Evolutionary conservation across 352 stramenopile genomes (phyloP).

Genomic region (Plasmopara viticola): DNA sequence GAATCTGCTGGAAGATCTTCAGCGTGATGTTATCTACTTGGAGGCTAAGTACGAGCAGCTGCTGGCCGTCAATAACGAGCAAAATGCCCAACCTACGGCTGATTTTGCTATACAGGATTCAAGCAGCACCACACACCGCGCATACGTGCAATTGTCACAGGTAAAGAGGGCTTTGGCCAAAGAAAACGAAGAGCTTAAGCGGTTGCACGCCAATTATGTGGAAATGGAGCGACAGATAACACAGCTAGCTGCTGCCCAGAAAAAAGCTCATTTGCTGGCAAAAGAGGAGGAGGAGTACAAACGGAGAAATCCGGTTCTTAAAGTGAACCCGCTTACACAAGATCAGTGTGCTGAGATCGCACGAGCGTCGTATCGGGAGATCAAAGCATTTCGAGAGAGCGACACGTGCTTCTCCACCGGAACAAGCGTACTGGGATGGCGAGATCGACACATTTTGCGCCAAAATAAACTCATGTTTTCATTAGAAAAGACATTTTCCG

Average conservation of each 20-base stretch:
- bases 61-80: slow-evolving; percentile 24
- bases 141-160: slow-evolving; percentile 50
- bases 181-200: slow-evolving; percentile 53
- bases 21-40: slow-evolving; percentile 32
- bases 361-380: slow-evolving; percentile 33
- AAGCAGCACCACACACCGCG: slow-evolving; percentile 12
- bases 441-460: slow-evolving; percentile 42
- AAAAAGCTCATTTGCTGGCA: slow-evolving; percentile 26
- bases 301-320: slow-evolving; percentile 33
- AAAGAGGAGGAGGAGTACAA: slow-evolving; percentile 40
- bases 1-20: slow-evolving; percentile 57
- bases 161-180: slow-evolving; percentile 36
- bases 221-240: slow-evolving; percentile 46
- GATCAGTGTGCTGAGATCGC: slow-evolving; percentile 45
- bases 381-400: slow-evolving; percentile 47
- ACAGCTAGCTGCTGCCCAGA: slow-evolving; percentile 31
- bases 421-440: slow-evolving; percentile 59
- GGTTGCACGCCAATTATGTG: slow-evolving; percentile 33
- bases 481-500: slow-evolving; percentile 55
- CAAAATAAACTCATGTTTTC: slow-evolving; percentile 57
- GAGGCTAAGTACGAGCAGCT: slow-evolving; percentile 42
- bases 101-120: neutral
- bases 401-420: slow-evolving; percentile 45
- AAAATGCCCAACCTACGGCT: slow-evolving; percentile 25
- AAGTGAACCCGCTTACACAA: slow-evolving; percentile 35